Conservation (phyloP, 805 yeast species). For the Myxozyma geophila region DNA sequence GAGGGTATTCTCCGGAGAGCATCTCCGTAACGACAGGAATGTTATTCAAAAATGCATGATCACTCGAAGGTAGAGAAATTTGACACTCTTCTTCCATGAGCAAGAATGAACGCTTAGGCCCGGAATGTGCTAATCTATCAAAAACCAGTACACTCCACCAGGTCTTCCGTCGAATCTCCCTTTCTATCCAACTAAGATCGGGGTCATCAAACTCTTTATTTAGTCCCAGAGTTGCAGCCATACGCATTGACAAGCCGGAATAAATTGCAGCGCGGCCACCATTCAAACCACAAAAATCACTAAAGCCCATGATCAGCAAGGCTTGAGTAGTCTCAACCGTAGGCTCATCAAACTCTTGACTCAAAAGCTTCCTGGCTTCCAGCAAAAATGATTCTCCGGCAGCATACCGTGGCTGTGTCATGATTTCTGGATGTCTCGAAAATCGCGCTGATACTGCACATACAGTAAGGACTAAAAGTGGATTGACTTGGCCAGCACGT, state of each 20-base stretch:
- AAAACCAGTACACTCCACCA: conserved; percentile 47
- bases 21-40: conserved; percentile 41
- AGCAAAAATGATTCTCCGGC: conserved; percentile 40
- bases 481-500: conserved; percentile 41
- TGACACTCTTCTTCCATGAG: conserved; percentile 40
- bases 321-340: conserved; percentile 46
- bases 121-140: conserved; percentile 46
- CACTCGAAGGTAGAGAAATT: conserved; percentile 42
- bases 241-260: conserved; percentile 45
- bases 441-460: conserved; percentile 47
- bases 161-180: conserved; percentile 44
- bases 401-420: conserved; percentile 37
- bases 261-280: conserved; percentile 47
- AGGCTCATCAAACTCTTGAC: conserved; percentile 43
- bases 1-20: conserved; percentile 38
- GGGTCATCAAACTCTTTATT: conserved; percentile 41
- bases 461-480: conserved; percentile 43
- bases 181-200: conserved; percentile 43
- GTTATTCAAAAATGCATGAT: conserved; percentile 40
- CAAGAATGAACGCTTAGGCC: conserved; percentile 43
- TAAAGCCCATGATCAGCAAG: conserved; percentile 43
- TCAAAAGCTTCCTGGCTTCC: conserved; percentile 38
- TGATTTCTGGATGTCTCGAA: conserved; percentile 44
- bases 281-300: conserved; percentile 44
- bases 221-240: conserved; percentile 44